Conservation (phyloP, 2,329 filamentous ascomycete genomes). For the Sphaerulina musiva region DNA sequence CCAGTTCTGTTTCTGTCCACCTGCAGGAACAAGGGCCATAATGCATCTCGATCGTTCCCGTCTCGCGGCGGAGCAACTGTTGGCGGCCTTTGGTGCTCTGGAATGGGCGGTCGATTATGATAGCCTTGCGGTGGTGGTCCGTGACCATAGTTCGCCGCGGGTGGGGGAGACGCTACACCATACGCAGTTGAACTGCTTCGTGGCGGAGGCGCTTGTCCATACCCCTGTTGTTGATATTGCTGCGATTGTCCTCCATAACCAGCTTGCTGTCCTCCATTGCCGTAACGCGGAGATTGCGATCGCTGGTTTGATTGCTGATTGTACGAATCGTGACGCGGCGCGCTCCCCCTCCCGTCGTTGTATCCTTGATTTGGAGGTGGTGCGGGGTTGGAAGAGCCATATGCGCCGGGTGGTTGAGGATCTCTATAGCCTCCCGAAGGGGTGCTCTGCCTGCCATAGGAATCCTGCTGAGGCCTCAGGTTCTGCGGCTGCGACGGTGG, state of each 20-base stretch:
- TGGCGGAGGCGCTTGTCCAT: slow-evolving; percentile 13
- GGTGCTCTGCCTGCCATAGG: slow-evolving; percentile 30
- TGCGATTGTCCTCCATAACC: slow-evolving; percentile 6
- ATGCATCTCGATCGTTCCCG: slow-evolving; percentile 59
- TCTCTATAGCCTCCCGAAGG: slow-evolving; percentile 21
- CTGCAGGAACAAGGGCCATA: slow-evolving; percentile 80
- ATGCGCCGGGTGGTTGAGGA: slow-evolving; percentile 35
- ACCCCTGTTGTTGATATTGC: slow-evolving; percentile 10
- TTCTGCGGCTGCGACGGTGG: slow-evolving; percentile 35
- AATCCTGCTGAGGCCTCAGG: slow-evolving; percentile 34
- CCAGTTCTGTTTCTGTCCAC: slow-evolving; percentile 83
- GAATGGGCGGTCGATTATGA: slow-evolving; percentile 56
- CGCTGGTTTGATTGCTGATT: slow-evolving; percentile 15
- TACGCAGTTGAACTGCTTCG: slow-evolving; percentile 18
- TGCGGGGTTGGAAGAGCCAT: slow-evolving; percentile 30
- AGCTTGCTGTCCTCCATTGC: slow-evolving; percentile 16
- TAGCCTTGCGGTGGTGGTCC: slow-evolving; percentile 54
- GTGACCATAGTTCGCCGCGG: slow-evolving; percentile 47
- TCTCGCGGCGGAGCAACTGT: slow-evolving; percentile 47
- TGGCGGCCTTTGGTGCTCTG: slow-evolving; percentile 40
- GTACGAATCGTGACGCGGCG: slow-evolving; percentile 35
- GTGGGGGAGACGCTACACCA: slow-evolving; percentile 33
- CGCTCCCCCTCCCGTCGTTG: slow-evolving; percentile 28
- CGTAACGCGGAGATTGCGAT: slow-evolving; percentile 17
- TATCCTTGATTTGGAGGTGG: slow-evolving; percentile 26